Conservation (phyloP, 345 rosid species). For the Mallotus nudiflorus region DNA sequence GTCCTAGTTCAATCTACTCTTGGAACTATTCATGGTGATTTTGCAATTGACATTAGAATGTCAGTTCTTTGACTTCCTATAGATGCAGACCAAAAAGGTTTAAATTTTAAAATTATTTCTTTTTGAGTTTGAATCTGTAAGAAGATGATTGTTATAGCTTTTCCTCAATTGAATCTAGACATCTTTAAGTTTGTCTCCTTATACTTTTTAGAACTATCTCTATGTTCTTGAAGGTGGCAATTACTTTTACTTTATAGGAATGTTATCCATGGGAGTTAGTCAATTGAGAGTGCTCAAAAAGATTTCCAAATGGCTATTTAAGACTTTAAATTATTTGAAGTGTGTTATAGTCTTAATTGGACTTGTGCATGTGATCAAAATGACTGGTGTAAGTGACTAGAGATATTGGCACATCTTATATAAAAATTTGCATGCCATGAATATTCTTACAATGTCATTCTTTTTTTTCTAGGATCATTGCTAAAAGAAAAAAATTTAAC, state of each 20-base stretch:
- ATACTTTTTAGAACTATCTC: background rate
- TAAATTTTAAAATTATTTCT: background rate
- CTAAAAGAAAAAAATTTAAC: too few relatives aligned
- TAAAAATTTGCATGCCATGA: too few relatives aligned
- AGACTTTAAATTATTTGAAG: too few relatives aligned
- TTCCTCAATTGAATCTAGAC: too few relatives aligned
- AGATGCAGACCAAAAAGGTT: too few relatives aligned
- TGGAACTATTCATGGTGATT: constrained; percentile 96
- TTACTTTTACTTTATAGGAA: constrained; percentile 47
- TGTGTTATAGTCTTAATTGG: too few relatives aligned
- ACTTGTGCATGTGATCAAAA: too few relatives aligned
- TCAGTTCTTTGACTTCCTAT: constrained; percentile 5
- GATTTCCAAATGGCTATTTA: too few relatives aligned
- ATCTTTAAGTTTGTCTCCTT: background rate
- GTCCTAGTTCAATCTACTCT: constrained; percentile 75
- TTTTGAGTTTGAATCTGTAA: background rate
- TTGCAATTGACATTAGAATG: constrained; percentile 87
- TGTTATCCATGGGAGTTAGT: constrained; percentile 88
- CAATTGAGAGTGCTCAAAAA: constrained; percentile 76
- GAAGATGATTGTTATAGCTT: background rate
- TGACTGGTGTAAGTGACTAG: too few relatives aligned
- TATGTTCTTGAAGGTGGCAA: background rate
- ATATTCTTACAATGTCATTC: too few relatives aligned
- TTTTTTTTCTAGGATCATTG: too few relatives aligned
- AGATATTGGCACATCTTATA: too few relatives aligned